Percentiles rank a stretch among this genome's conserved stretches.
Evolutionary conservation across 1,284 basidiomycete genomes (phyloP).

Genomic region (Ceratobasidium sp.): DNA sequence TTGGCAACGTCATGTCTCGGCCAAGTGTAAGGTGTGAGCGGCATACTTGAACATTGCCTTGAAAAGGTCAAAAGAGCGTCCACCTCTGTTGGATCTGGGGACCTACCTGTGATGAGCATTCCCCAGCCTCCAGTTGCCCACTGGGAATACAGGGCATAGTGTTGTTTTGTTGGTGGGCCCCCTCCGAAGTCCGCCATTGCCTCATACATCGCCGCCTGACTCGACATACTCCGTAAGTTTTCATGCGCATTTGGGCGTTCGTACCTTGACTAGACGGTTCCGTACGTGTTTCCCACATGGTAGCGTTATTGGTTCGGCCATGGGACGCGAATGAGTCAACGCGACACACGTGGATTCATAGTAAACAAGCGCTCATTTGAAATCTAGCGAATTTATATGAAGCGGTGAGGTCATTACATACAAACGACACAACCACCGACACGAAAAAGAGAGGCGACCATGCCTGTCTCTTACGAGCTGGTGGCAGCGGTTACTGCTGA

Average conservation of each 20-base stretch:
- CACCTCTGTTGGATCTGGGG: not conserved
- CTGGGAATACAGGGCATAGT: slow-evolving; percentile 71
- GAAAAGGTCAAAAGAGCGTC: not conserved
- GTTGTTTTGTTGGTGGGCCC: slow-evolving; percentile 72
- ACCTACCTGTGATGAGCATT: slow-evolving; percentile 78
- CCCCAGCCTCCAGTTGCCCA: slow-evolving; percentile 88
- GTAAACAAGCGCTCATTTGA: slow-evolving; percentile 17
- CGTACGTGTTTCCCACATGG: slow-evolving; percentile 59
- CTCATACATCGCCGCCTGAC: slow-evolving; percentile 84
- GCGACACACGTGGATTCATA: not conserved
- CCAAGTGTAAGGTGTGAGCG: slow-evolving; percentile 76
- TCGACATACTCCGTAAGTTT: slow-evolving; percentile 43
- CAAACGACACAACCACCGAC: slow-evolving; percentile 6
- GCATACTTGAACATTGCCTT: slow-evolving; percentile 83
- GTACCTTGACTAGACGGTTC: slow-evolving; percentile 59
- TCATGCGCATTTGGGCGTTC: slow-evolving; percentile 41
- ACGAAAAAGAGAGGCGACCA: not conserved
- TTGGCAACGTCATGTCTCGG: slow-evolving; percentile 76
- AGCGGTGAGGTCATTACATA: too few species aligned
- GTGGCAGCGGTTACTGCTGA: slow-evolving; percentile 59
- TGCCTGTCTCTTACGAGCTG: slow-evolving; percentile 60
- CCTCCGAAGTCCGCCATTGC: slow-evolving; percentile 72
- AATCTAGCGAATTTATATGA: slow-evolving; percentile 2
- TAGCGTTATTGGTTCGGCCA: slow-evolving; percentile 53
- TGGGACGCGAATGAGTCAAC: not conserved